These are phyloP conservation scores for Avicennia marina DNA, from an alignment of 257 asterid genomes.

Conservation along the genomic window DNA sequence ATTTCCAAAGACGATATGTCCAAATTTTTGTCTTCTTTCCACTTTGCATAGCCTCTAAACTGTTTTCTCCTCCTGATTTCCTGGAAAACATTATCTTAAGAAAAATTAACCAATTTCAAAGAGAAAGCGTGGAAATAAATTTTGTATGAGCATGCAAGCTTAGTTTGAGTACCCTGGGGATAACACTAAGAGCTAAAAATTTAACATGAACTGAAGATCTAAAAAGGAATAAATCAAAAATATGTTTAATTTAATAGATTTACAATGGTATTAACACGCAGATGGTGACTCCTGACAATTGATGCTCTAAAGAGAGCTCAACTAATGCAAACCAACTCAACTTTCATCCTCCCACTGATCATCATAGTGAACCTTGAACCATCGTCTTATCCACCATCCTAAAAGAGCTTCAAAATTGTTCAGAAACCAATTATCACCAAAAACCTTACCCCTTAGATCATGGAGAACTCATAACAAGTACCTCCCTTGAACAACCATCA, in stretches of 20 bases:
- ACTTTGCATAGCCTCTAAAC: slow-evolving; percentile 38
- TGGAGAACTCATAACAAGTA: neutral
- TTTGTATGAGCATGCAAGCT: slow-evolving; percentile 13
- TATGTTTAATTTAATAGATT: neutral
- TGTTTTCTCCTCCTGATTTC: slow-evolving; percentile 88
- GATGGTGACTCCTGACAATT: slow-evolving; percentile 5
- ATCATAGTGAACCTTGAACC: neutral
- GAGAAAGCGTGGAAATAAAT: neutral
- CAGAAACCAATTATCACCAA: no score
- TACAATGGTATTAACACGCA: neutral
- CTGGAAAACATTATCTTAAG: slow-evolving; percentile 30
- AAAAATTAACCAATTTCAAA: slow-evolving; percentile 12
- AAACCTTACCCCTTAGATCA: slow-evolving; percentile 6
- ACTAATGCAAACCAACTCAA: neutral
- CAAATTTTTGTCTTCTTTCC: slow-evolving; percentile 43
- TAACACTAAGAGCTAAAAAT: neutral
- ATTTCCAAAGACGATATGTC: slow-evolving; percentile 54
- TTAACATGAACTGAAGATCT: slow-evolving; percentile 1
- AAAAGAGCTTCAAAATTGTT: no score
- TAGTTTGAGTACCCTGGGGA: neutral
- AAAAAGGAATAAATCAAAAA: neutral
- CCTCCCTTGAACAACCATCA: neutral
- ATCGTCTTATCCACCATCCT: neutral
- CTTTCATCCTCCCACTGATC: neutral
- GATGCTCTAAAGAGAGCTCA: neutral